Evolutionary conservation across 139 green algal genomes (phyloP).

Genomic region (Micractinium sp.): DNA sequence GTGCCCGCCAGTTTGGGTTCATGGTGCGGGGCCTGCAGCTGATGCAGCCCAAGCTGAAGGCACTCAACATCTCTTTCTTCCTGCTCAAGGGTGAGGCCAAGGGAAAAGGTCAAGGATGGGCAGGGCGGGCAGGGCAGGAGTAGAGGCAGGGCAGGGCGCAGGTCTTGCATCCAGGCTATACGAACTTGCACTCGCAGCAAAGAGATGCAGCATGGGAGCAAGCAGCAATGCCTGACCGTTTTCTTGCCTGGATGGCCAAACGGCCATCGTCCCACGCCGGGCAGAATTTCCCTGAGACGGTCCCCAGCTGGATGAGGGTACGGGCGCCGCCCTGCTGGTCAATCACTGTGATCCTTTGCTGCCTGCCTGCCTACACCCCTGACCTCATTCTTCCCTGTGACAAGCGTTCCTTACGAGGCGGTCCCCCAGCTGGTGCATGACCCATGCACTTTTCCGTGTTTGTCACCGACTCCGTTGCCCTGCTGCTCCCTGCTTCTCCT

Average conservation of each 20-base stretch:
- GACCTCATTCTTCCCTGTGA: too few relatives aligned
- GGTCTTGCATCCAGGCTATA: not conserved
- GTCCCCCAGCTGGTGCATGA: too few relatives aligned
- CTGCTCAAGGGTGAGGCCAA: not conserved
- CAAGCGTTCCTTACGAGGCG: too few relatives aligned
- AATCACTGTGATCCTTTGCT: not conserved
- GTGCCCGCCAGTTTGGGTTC: slow-evolving; percentile 90
- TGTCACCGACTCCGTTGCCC: too few relatives aligned
- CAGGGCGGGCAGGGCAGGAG: too few relatives aligned
- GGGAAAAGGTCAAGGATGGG: too few relatives aligned
- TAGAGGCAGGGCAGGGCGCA: too few relatives aligned
- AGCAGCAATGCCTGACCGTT: not conserved
- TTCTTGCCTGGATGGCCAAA: not conserved
- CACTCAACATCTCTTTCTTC: slow-evolving; percentile 82
- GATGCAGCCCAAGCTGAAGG: slow-evolving; percentile 66
- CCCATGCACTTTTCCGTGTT: too few relatives aligned
- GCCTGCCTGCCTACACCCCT: not conserved
- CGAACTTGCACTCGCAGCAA: not conserved
- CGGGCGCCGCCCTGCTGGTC: not conserved
- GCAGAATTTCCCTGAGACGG: too few relatives aligned
- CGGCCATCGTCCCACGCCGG: too few relatives aligned
- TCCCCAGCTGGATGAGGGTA: not conserved
- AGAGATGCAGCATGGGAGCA: not conserved
- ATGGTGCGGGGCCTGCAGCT: slow-evolving; percentile 85
- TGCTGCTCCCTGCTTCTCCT: too few relatives aligned